Conservation (phyloP, 495 filamentous ascomycete genomes). For the Xylaria flabelliformis region DNA sequence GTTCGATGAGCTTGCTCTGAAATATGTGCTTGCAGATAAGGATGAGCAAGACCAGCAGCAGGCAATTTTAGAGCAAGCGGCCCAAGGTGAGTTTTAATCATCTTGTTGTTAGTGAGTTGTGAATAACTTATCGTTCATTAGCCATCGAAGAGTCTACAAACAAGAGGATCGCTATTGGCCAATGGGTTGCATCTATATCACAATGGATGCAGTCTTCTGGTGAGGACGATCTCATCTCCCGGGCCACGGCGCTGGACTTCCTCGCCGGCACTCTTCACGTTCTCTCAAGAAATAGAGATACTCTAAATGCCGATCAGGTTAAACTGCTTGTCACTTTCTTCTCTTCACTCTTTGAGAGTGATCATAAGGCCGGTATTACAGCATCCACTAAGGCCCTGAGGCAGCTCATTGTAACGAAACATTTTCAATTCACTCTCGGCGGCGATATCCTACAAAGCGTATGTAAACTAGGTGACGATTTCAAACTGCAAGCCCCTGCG, state of each 20-base stretch:
- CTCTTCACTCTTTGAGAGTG: slow-evolving; percentile 55
- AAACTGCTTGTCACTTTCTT: slow-evolving; percentile 55
- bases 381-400: slow-evolving; percentile 55
- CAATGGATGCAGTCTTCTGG: slow-evolving; percentile 52
- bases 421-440: slow-evolving; percentile 52
- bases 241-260: slow-evolving; percentile 54
- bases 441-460: slow-evolving; percentile 50
- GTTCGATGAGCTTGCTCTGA: slow-evolving; percentile 54
- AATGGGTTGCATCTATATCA: slow-evolving; percentile 56
- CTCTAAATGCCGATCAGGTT: slow-evolving; percentile 52
- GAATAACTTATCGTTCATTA: slow-evolving; percentile 29
- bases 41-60: slow-evolving; percentile 41
- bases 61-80: slow-evolving; percentile 48
- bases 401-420: slow-evolving; percentile 50
- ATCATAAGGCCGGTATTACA: slow-evolving; percentile 57
- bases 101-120: slow-evolving; percentile 7
- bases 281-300: slow-evolving; percentile 40
- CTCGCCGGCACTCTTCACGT: slow-evolving; percentile 52
- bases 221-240: slow-evolving; percentile 50
- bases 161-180: slow-evolving; percentile 50
- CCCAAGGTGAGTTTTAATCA: slow-evolving; percentile 40
- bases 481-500: slow-evolving; percentile 49
- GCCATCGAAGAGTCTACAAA: slow-evolving; percentile 52
- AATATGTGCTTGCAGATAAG: slow-evolving; percentile 55
- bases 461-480: slow-evolving; percentile 54